Conservation (phyloP, 495 filamentous ascomycete genomes). For the Staphylotrichum longicolle region DNA sequence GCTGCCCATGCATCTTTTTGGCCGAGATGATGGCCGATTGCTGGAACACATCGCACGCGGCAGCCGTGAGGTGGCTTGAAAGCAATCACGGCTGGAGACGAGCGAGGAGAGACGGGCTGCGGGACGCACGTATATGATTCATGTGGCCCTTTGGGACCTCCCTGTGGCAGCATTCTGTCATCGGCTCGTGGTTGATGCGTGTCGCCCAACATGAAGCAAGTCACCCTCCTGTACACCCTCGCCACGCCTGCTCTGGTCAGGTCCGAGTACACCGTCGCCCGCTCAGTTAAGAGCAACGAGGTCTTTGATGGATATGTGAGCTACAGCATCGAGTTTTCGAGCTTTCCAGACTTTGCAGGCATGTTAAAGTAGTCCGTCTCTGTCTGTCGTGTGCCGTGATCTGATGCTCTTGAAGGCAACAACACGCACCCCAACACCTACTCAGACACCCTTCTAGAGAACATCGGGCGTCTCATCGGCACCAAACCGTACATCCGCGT, state of each 20-base stretch:
- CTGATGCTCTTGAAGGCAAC: conserved; percentile 40
- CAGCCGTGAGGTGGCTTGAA: background rate
- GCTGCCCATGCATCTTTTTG: conserved; percentile 11
- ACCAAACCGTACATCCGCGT: conserved; percentile 58
- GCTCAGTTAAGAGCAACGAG: conserved; percentile 28
- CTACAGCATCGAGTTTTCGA: conserved; percentile 61
- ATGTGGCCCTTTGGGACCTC: too few relatives aligned
- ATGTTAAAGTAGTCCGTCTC: conserved; percentile 31
- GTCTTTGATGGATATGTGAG: conserved; percentile 55
- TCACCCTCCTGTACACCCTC: conserved; percentile 8
- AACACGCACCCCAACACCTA: conserved; percentile 52
- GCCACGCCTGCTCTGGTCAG: background rate
- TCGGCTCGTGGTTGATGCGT: background rate
- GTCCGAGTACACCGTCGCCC: conserved; percentile 21
- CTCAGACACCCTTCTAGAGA: conserved; percentile 56
- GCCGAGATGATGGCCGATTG: conserved; percentile 17
- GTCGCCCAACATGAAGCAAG: conserved; percentile 7
- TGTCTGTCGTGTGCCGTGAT: background rate
- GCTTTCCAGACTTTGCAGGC: conserved; percentile 63
- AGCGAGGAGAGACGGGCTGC: background rate
- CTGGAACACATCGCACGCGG: background rate
- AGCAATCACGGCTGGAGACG: background rate
- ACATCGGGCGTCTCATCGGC: conserved; percentile 47
- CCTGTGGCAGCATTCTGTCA: background rate
- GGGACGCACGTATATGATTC: background rate